Percentiles rank a stretch among this genome's conserved stretches.
Conservation (phyloP, 805 yeast species). For the Danielia oregonensis region DNA sequence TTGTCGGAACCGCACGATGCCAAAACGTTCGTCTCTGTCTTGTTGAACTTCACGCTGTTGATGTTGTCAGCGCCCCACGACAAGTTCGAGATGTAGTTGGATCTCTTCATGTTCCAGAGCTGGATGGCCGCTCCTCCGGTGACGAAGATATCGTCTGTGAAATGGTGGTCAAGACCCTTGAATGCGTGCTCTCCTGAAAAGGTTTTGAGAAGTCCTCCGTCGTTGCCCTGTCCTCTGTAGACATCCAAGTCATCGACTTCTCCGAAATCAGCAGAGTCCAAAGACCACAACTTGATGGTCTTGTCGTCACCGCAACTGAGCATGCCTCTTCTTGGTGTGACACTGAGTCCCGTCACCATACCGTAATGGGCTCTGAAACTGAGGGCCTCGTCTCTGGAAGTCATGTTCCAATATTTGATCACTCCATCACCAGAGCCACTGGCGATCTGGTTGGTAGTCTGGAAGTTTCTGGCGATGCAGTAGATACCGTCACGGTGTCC, state of each 20-base stretch:
- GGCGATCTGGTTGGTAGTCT: constrained; percentile 69
- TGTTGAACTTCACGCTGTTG: constrained; percentile 77
- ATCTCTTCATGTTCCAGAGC: constrained; percentile 86
- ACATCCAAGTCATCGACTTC: constrained; percentile 28
- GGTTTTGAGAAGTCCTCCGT: constrained; percentile 67
- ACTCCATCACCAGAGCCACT: constrained; percentile 96
- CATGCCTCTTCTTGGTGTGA: constrained; percentile 59
- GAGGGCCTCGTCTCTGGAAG: constrained; percentile 68
- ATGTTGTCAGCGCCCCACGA: constrained; percentile 98
- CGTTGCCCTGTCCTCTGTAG: constrained; percentile 21
- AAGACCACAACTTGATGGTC: constrained; percentile 86
- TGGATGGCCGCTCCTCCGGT: constrained; percentile 91
- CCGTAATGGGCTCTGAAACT: constrained; percentile 89
- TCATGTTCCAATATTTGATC: constrained; percentile 89
- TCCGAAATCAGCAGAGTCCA: constrained; percentile 51
- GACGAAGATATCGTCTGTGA: constrained; percentile 67
- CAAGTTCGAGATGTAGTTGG: constrained; percentile 69
- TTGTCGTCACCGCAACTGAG: constrained; percentile 90
- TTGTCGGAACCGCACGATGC: constrained; percentile 88
- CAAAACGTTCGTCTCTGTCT: constrained; percentile 81
- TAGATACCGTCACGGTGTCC: constrained; percentile 97
- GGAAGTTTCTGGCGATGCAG: constrained; percentile 74
- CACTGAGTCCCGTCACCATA: constrained; percentile 75
- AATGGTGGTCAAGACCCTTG: constrained; percentile 82
- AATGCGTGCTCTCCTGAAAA: constrained; percentile 82